Evolutionary conservation across 257 asterid species (phyloP), one percentile per base, ranked within the genome.

Genomic region (Plantago major): DNA sequence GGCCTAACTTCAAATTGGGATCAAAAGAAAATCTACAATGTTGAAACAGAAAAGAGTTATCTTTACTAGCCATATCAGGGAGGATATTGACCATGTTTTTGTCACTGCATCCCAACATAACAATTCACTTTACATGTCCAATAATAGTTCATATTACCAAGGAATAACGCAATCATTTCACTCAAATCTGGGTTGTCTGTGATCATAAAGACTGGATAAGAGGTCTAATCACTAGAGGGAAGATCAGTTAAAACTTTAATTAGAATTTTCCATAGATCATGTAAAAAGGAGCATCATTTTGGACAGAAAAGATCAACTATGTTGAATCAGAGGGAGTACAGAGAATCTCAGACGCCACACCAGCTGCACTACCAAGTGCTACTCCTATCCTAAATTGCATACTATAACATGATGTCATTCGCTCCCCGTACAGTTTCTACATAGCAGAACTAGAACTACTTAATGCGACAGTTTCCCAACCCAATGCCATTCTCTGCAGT

Each of bases 21-120:
- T 92, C 97, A 80, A 88, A 88, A 17, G 95, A 83, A 82, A 92
- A 88, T 83, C 98, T 92, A 78, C 48, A 72, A 79, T 65, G n/a
- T 61, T 10, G 28, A 22, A 52, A 64, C 22, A 58, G 55, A 58
- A 69, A 53, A 22, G 43, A 58, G 48, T 70, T 73, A 70, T 46
- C 61, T 53, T 51, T 60, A 51, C 30, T 42, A 45, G 33, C 46
- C 6, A 70, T 40, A 60, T 40, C 47, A 47, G 65, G 66, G 51
- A 48, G 38, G 56, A 30, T 58, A 70, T 48, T 49, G 47, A 33
- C 18, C 3, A 54, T 54, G 15, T 49, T 46, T 50, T 65, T 43
- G 15, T 22, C 63, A 58, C 33, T 46, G 44, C 14, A 53, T 65
- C 47, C 62, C 30, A 16, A 46, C 38, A 65, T 54, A 30, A 59